Evolutionary conservation across 306 rosid genomes (phyloP).

Genomic region (Acmispon strigosus): DNA sequence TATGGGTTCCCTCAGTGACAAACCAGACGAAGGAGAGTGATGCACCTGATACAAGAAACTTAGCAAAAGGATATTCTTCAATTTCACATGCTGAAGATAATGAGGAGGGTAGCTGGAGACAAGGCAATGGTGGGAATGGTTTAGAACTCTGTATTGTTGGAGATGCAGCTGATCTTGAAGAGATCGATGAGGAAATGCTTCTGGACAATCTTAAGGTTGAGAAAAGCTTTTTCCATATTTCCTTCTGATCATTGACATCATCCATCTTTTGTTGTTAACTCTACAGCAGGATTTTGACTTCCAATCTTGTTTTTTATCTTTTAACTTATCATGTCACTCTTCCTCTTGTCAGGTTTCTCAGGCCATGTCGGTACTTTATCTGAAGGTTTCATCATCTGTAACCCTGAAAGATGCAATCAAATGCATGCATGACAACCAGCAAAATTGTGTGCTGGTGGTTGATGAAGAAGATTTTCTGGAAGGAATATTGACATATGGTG

Average conservation of each 20-base stretch:
- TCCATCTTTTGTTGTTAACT: background rate
- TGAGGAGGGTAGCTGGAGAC: conserved; percentile 2
- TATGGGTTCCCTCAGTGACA: conserved; percentile 98
- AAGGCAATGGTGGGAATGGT: conserved; percentile 24
- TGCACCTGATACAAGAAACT: conserved; percentile 42
- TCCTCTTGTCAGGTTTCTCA: conserved; percentile 56
- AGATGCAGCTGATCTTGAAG: conserved; percentile 40
- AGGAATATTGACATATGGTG: conserved; percentile 87
- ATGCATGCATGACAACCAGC: conserved; percentile 58
- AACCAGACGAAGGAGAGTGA: conserved; percentile 68
- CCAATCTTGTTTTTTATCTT: background rate
- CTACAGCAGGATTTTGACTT: background rate
- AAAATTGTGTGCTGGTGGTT: conserved; percentile 68
- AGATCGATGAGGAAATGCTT: conserved; percentile 52
- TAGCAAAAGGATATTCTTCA: conserved; percentile 61
- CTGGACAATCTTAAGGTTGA: conserved; percentile 75
- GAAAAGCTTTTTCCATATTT: conserved; percentile 2
- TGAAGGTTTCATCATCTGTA: conserved; percentile 46
- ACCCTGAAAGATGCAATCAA: conserved; percentile 66
- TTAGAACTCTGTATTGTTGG: conserved; percentile 59
- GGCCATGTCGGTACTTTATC: conserved; percentile 72
- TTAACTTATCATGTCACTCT: background rate
- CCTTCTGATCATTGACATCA: background rate
- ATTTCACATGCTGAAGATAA: conserved; percentile 48
- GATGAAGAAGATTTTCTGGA: conserved; percentile 72